A percentile compares a stretch with the other conserved stretches of the same genome.
phyloP scores from a whole-genome alignment of 1,139 yeast species.

The Scheffersomyces titani region DNA sequence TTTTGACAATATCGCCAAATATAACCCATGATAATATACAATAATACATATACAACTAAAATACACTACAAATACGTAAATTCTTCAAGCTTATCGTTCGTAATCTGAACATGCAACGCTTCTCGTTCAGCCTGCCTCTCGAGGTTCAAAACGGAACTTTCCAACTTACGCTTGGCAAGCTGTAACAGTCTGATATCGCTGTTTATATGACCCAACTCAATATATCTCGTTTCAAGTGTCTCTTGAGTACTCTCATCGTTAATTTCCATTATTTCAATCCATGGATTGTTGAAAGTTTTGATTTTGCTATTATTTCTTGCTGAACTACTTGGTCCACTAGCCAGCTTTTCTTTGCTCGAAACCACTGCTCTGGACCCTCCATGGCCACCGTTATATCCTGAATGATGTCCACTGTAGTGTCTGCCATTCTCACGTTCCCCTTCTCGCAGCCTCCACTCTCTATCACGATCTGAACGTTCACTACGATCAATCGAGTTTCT shows the following conservation, averaged over 20 bases:
- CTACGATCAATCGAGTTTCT: neutral
- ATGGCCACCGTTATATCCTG: neutral
- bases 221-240: constrained; percentile 17
- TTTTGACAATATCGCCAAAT: neutral
- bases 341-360: neutral
- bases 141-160: constrained; percentile 21
- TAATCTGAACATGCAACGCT: constrained; percentile 36
- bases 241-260: constrained; percentile 17
- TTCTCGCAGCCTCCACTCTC: neutral
- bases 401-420: neutral
- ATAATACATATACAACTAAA: neutral
- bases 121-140: constrained; percentile 35
- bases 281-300: constrained; percentile 16
- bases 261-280: constrained; percentile 21
- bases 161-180: constrained; percentile 21
- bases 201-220: constrained; percentile 24
- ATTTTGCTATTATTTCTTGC: neutral
- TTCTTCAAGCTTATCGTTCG: constrained; percentile 46
- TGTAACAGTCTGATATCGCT: constrained; percentile 29
- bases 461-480: neutral
- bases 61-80: constrained; percentile 29
- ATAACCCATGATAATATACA: neutral
- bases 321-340: neutral
- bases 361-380: neutral
- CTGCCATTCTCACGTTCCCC: neutral